Percentiles rank a stretch among this genome's conserved stretches.
phyloP scores from a whole-genome alignment of 768 basidiomycete species.

The Coprinellus micaceus region DNA sequence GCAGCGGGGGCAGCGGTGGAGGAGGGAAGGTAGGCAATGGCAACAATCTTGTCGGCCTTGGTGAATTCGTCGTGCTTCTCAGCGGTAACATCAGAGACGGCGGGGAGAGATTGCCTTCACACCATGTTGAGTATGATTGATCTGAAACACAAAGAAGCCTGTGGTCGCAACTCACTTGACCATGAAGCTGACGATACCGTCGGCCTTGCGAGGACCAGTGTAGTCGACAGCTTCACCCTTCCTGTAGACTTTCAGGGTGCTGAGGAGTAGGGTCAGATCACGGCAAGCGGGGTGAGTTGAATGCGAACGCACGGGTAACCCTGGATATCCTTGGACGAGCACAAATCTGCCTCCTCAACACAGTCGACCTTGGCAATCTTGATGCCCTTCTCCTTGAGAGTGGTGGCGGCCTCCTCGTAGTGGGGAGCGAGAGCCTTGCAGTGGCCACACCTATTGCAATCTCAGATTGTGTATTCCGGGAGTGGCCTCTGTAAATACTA shows the following conservation, averaged over 20 bases:
- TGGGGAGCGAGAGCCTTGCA: constrained; percentile 94
- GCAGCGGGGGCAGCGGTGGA: constrained; percentile 63
- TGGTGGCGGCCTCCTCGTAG: constrained; percentile 90
- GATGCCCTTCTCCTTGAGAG: constrained; percentile 86
- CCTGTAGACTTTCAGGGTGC: constrained; percentile 89
- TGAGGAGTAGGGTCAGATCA: constrained; percentile 25
- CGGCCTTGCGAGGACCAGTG: constrained; percentile 84
- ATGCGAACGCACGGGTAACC: constrained; percentile 81
- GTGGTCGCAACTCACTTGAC: constrained; percentile 60
- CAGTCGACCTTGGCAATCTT: constrained; percentile 96
- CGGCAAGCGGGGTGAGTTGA: neutral
- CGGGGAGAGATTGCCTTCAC: constrained; percentile 83
- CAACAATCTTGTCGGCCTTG: constrained; percentile 85
- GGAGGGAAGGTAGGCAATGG: constrained; percentile 79
- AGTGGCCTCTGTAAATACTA: constrained; percentile 8
- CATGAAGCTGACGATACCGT: constrained; percentile 97
- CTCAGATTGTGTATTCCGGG: neutral
- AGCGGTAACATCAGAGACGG: constrained; percentile 77
- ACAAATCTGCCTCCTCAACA: constrained; percentile 89
- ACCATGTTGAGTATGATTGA: constrained; percentile 13
- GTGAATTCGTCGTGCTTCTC: constrained; percentile 82
- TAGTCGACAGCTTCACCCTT: constrained; percentile 81
- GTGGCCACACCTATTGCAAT: constrained; percentile 76
- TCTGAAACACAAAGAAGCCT: neutral
- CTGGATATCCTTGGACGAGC: constrained; percentile 80